Evolutionary conservation across 176 grass and related monocot species (phyloP).

Genomic region (Carex littledalei): DNA sequence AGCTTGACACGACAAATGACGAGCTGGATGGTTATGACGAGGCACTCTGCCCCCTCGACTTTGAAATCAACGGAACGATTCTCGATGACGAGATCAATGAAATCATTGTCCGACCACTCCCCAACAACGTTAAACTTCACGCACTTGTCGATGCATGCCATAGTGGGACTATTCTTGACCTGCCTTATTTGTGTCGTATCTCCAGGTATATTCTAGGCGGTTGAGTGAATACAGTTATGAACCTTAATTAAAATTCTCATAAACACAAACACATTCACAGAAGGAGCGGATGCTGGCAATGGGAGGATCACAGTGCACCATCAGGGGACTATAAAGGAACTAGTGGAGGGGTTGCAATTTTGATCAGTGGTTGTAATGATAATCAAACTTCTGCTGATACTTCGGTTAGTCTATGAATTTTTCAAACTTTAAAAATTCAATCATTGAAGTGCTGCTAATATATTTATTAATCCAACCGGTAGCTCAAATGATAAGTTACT

Average conservation of each 20-base stretch:
- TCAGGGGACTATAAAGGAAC: conserved; percentile 40
- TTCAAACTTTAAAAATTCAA: neutral
- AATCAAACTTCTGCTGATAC: conserved; percentile 66
- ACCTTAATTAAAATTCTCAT: neutral
- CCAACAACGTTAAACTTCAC: conserved; percentile 53
- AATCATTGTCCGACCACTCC: conserved; percentile 57
- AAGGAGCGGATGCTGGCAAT: conserved; percentile 65
- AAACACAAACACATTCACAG: neutral
- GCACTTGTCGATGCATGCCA: conserved; percentile 84
- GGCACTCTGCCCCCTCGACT: conserved; percentile 77
- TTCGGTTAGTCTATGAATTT: conserved; percentile 27
- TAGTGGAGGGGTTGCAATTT: conserved; percentile 58
- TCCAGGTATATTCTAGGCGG: conserved; percentile 31
- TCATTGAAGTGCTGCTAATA: neutral
- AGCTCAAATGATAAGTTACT: too few relatives aligned
- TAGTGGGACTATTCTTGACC: conserved; percentile 87
- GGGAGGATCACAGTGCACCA: conserved; percentile 53
- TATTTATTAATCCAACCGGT: neutral
- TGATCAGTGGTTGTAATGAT: conserved; percentile 90
- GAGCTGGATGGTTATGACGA: conserved; percentile 88
- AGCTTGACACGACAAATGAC: conserved; percentile 60
- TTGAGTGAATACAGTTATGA: neutral
- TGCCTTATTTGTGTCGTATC: conserved; percentile 69
- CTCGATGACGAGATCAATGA: conserved; percentile 76
- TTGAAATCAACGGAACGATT: conserved; percentile 47